Evolutionary conservation across 768 basidiomycete genomes (phyloP).

Genomic region (Psilocybe cubensis): DNA sequence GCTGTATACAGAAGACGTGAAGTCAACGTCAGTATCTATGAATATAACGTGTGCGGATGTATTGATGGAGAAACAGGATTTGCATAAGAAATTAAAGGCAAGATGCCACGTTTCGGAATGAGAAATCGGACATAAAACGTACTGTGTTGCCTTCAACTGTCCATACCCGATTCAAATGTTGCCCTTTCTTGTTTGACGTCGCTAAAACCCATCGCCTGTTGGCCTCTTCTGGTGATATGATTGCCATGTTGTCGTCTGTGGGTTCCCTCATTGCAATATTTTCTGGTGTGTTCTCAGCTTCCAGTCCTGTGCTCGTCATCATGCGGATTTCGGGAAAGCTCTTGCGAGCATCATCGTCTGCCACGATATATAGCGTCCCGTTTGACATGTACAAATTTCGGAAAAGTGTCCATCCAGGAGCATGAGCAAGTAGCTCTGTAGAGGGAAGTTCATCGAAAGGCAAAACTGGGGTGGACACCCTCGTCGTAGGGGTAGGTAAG

Average conservation of each 20-base stretch:
- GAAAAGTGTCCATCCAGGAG: constrained; percentile 87
- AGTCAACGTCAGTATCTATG: background rate
- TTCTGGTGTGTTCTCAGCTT: constrained; percentile 60
- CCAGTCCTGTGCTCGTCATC: constrained; percentile 72
- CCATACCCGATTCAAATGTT: constrained; percentile 53
- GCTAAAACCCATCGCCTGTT: constrained; percentile 53
- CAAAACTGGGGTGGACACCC: background rate
- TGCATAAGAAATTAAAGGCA: background rate
- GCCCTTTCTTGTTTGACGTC: constrained; percentile 18
- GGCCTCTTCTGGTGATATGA: constrained; percentile 65
- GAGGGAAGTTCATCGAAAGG: constrained; percentile 41
- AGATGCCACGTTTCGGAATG: background rate
- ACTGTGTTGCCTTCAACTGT: constrained; percentile 77
- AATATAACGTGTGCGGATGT: background rate
- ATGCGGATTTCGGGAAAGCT: constrained; percentile 48
- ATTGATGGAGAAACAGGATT: background rate
- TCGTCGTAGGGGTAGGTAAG: background rate
- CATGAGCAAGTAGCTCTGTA: constrained; percentile 64
- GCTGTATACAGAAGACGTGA: constrained; percentile 29
- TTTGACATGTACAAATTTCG: constrained; percentile 84
- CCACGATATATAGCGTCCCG: constrained; percentile 75
- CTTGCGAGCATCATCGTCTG: constrained; percentile 19
- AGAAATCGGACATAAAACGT: constrained; percentile 9
- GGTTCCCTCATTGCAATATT: constrained; percentile 73
- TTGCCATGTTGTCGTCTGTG: constrained; percentile 60